Evolutionary conservation across 2,329 filamentous ascomycete genomes (phyloP), one percentile per base, ranked within the genome.

Genomic region (Talaromyces sp.): DNA sequence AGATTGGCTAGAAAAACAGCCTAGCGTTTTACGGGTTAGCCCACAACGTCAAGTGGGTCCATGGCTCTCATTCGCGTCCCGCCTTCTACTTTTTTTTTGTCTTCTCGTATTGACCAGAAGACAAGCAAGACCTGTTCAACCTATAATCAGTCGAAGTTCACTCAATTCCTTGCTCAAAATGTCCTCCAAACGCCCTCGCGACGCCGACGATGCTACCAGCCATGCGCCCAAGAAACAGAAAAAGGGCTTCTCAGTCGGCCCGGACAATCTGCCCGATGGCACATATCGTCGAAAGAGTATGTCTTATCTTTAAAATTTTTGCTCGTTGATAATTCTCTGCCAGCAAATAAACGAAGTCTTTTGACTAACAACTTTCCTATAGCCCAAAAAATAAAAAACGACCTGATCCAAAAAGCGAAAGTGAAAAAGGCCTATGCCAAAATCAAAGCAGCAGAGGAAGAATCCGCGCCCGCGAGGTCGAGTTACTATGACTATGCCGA

Each of bases 401-500:
- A 90, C 65, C 80, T 96, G 59, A 97, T 97, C 68, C 86, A 92
- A 74, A 95, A 94, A 74, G 92, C 92, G 62, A 96, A 97, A 76
- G 82, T 96, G 64, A 94, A 93, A 77, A 96, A 96, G 75, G 85
- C 89, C 48, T 97, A 96, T 72, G 89, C 89, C 64, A 97, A 96
- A 75, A 80, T 96, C 65, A 93, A 92, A 75, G 86, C 86, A 46
- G 77, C 79, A 53, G 81, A 85, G 71, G 73, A 79, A 43, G 73
- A 72, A 43, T 67, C 71, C 41, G 67, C 66, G 29, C 63, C 67
- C 10, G 62, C 64, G 51, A 72, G 69, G 68, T 68, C 77, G 61
- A 63, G 74, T 65, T 69, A 77, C 66, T 59, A 54, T 62, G 63
- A 56, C 54, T 70, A 75, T 57, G 63, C 69, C 56, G 63, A 65